A percentile compares a stretch with the other conserved stretches of the same genome.
These are phyloP conservation scores for Cucurbita ficifolia DNA, from an alignment of 306 rosid species.

Conservation along the genomic window DNA sequence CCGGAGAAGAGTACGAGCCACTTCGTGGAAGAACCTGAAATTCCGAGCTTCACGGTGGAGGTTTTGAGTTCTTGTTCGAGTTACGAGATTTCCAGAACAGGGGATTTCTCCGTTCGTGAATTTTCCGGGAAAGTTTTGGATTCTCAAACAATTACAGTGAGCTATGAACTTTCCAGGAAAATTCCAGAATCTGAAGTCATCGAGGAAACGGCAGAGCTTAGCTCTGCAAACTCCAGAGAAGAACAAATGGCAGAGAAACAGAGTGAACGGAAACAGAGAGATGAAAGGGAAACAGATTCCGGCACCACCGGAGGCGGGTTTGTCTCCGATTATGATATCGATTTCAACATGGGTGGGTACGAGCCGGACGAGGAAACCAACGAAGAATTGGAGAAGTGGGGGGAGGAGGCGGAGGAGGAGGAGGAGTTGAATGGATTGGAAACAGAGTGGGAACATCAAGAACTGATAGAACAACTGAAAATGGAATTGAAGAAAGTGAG, in stretches of 20 bases:
- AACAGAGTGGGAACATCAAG: constrained; percentile 85
- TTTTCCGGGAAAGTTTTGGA: not conserved
- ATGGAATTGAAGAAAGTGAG: constrained; percentile 77
- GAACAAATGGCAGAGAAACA: not conserved
- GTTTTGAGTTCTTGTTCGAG: constrained; percentile 19
- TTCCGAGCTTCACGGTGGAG: constrained; percentile 25
- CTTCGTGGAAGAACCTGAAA: constrained; percentile 37
- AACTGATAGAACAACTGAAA: constrained; percentile 70
- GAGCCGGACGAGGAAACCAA: constrained; percentile 40
- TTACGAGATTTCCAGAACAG: constrained; percentile 8
- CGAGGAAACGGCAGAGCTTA: not conserved
- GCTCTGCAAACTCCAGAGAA: not conserved
- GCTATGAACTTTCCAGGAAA: not conserved
- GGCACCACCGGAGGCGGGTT: not conserved
- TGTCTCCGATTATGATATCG: not conserved
- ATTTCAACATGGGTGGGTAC: constrained; percentile 28
- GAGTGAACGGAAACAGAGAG: not conserved
- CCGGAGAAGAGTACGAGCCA: constrained; percentile 26
- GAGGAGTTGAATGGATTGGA: constrained; percentile 59
- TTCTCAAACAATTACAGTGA: not conserved
- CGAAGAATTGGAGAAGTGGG: constrained; percentile 9
- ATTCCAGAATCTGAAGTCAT: not conserved
- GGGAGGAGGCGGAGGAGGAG: constrained; percentile 10
- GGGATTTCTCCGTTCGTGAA: constrained; percentile 2
- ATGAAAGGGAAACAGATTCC: constrained; percentile 20